Evolutionary conservation across 2,329 filamentous ascomycete genomes (phyloP), one percentile per base, ranked within the genome.

Genomic region (Talaromyces sp.): DNA sequence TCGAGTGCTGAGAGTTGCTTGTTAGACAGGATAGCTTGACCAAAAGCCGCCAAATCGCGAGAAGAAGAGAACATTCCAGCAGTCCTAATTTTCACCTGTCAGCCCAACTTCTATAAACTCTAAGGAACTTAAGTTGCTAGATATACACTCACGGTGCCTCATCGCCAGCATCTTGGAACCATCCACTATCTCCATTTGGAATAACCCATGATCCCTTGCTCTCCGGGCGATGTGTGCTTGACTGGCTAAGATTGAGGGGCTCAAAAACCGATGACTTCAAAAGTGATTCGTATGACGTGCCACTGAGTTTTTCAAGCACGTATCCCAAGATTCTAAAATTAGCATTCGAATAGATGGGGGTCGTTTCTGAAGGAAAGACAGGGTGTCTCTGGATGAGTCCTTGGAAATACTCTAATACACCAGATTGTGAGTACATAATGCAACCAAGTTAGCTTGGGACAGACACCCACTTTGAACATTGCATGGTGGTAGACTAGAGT

Each of bases 31-130:
- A 80, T 78, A 21, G 73, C 71, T 2, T 73, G 73, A n/a, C 77
- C 76, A n/a, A 79, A 65, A 5, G 64, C 62, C 0, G 73, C 70
- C 54, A 80, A 66, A 65, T 80, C 78, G 4, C 66, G 66, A 1
- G 70, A 63, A 0, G 75, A 77, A 15, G 77, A 75, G 67, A 75
- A 80, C 63, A 78, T 73, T 60, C 77, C 77, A 1, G 77, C 77
- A 2, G 76, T 63, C 33, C 67, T 69, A 28, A 35, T 35, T 57
- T 21, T 52, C 37, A 2, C 45, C 15, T 22, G 11, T 13, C 22
- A 11, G 8, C 37, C 37, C 15, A 25, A 15, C 11, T 36, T 4
- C 9, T 25, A 9, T n/a, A 21, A 1, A 39, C 19, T 15, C 3
- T 28, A 13, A n/a, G 22, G 41, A 9, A 1, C 13, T 9, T 15